Percentiles rank a stretch among this genome's conserved stretches.
Evolutionary conservation across 352 stramenopile species (phyloP).

Genomic region (Phytophthora vignae): DNA sequence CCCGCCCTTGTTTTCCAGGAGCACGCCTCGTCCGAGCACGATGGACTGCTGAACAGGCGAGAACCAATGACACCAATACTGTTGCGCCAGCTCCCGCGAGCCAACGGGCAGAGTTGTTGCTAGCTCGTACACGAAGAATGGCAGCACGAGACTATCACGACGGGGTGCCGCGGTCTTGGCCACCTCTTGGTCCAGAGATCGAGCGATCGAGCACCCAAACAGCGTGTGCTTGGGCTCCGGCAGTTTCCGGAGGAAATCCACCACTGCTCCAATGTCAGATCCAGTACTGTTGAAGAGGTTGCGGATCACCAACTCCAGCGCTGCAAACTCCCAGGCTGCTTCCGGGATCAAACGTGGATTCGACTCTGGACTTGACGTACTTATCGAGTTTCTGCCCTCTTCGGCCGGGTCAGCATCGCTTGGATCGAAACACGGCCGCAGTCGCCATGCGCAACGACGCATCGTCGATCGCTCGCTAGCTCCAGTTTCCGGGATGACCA

Average conservation of each 20-base stretch:
- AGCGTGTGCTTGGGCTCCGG: constrained; percentile 1
- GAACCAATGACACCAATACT: constrained; percentile 8
- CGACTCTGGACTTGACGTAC: too few relatives aligned
- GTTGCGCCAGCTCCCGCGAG: not conserved
- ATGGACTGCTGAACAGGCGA: not conserved
- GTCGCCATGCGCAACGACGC: not conserved
- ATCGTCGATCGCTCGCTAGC: not conserved
- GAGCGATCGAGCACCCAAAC: constrained; percentile 4
- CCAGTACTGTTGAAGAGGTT: not conserved
- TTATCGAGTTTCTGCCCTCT: not conserved
- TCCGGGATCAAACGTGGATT: not conserved
- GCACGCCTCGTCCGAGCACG: not conserved
- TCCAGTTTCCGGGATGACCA: not conserved
- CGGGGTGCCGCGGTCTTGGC: not conserved
- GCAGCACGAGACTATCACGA: not conserved
- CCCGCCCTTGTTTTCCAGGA: not conserved
- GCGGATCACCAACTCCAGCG: constrained; percentile 1
- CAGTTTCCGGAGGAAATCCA: not conserved
- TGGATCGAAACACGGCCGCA: not conserved
- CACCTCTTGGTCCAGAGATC: not conserved
- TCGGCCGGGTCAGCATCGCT: not conserved
- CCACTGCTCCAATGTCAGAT: not conserved
- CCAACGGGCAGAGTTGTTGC: not conserved
- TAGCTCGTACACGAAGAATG: not conserved
- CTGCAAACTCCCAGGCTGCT: not conserved